A percentile compares a stretch with the other conserved stretches of the same genome.
Evolutionary conservation across 108 stramenopile genomes (phyloP).

Genomic region (Conticribra guillardii): DNA sequence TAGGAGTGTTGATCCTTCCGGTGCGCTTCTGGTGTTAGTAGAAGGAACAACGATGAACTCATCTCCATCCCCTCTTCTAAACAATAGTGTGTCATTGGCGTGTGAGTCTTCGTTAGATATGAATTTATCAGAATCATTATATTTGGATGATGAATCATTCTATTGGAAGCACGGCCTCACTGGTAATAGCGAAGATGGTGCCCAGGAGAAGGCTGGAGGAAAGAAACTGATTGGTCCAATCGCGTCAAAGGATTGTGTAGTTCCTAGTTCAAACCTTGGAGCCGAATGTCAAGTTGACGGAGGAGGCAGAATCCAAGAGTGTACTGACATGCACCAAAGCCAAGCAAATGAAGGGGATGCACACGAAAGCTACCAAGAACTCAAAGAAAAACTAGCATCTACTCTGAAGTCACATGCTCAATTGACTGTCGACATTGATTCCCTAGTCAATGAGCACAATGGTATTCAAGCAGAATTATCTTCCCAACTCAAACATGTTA

Average conservation of each 20-base stretch:
- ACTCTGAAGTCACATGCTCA: background rate
- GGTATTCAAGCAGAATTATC: background rate
- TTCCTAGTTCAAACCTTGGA: no score
- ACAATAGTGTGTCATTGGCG: background rate
- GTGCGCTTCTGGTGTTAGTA: no score
- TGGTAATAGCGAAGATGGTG: background rate
- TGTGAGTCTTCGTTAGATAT: background rate
- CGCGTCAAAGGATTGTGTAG: background rate
- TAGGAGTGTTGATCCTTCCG: background rate
- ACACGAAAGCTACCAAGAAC: background rate
- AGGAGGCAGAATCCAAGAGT: no score
- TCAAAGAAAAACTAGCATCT: background rate
- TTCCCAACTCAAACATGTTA: no score
- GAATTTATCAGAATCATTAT: background rate
- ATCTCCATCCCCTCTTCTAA: background rate
- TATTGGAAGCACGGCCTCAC: background rate
- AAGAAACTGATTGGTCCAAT: background rate
- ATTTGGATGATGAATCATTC: background rate
- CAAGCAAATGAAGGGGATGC: background rate
- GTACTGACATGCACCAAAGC: no score
- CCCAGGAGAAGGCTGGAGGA: background rate
- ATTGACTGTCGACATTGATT: background rate
- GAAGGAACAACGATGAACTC: background rate
- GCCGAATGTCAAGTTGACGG: no score
- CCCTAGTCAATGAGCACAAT: background rate